A percentile compares a stretch with the other conserved stretches of the same genome.
Conservation (phyloP, 148 eudicot genomes). For the Amaranthus palmeri region DNA sequence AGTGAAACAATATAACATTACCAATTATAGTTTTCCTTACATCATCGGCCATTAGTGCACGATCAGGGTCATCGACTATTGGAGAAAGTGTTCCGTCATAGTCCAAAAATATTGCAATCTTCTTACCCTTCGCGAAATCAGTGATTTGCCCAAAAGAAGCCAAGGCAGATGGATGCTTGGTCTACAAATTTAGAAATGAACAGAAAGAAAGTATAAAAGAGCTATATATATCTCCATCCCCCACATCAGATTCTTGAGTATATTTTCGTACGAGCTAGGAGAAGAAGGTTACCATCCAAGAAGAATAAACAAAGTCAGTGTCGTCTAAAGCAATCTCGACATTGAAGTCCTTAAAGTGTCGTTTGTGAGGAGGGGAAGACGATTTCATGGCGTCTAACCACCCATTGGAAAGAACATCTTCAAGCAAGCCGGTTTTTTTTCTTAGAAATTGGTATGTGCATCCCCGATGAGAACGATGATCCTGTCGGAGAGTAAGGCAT, state of each 20-base stretch:
- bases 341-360: slow-evolving; percentile 44
- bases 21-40: slow-evolving; percentile 15
- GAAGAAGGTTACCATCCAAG: slow-evolving; percentile 59
- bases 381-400: slow-evolving; percentile 90
- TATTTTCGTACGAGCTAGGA: not conserved
- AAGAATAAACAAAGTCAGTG: slow-evolving; percentile 40
- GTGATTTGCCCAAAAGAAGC: slow-evolving; percentile 43
- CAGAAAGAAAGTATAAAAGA: not conserved
- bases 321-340: slow-evolving; percentile 51
- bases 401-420: slow-evolving; percentile 74
- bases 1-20: not conserved
- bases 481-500: slow-evolving; percentile 45
- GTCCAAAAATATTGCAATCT: slow-evolving; percentile 73
- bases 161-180: slow-evolving; percentile 70
- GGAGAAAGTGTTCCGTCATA: slow-evolving; percentile 92
- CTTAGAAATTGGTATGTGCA: slow-evolving; percentile 39
- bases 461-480: slow-evolving; percentile 39
- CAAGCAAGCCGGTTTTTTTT: slow-evolving; percentile 58
- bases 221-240: not conserved
- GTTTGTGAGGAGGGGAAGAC: slow-evolving; percentile 83
- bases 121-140: slow-evolving; percentile 42
- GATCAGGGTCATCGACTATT: slow-evolving; percentile 84
- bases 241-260: too few relatives aligned
- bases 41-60: slow-evolving; percentile 72
- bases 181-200: slow-evolving; percentile 28